phyloP scores from a whole-genome alignment of 139 green algal species.

The Nannochloris sp. region DNA sequence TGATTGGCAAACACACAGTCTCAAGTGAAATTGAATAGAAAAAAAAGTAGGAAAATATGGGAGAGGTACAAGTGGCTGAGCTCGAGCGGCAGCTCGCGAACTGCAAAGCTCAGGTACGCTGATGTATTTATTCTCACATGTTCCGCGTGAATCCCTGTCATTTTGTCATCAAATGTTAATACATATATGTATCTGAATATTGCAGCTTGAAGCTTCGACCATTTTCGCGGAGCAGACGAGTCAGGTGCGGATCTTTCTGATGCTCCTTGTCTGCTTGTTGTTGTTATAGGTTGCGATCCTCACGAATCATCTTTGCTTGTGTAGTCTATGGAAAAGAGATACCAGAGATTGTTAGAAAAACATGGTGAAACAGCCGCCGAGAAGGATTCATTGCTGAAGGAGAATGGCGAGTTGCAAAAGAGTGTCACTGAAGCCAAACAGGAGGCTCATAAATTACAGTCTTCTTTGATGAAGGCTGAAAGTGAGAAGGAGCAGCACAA shows the following conservation, averaged over 20 bases:
- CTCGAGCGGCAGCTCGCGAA: constrained; percentile 14
- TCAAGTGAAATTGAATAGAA: background rate
- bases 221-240: constrained; percentile 37
- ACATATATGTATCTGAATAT: background rate
- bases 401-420: constrained; percentile 19
- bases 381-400: constrained; percentile 27
- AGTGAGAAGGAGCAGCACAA: constrained; percentile 20
- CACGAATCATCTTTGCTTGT: background rate
- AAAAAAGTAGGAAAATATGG: background rate
- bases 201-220: constrained; percentile 26
- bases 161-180: background rate
- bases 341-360: constrained; percentile 25
- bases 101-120: constrained; percentile 19
- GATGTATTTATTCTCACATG: background rate
- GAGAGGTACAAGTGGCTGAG: constrained; percentile 7
- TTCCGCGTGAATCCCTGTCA: background rate
- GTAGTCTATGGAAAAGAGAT: constrained; percentile 43
- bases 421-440: constrained; percentile 16
- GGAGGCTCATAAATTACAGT: constrained; percentile 30
- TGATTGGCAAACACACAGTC: background rate
- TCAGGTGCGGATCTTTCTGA: constrained; percentile 17
- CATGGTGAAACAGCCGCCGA: constrained; percentile 18
- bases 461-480: constrained; percentile 24
- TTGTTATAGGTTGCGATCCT: background rate
- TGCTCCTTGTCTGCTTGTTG: background rate